Evolutionary conservation across 768 basidiomycete genomes (phyloP).

Genomic region (Termitomyces sp.): DNA sequence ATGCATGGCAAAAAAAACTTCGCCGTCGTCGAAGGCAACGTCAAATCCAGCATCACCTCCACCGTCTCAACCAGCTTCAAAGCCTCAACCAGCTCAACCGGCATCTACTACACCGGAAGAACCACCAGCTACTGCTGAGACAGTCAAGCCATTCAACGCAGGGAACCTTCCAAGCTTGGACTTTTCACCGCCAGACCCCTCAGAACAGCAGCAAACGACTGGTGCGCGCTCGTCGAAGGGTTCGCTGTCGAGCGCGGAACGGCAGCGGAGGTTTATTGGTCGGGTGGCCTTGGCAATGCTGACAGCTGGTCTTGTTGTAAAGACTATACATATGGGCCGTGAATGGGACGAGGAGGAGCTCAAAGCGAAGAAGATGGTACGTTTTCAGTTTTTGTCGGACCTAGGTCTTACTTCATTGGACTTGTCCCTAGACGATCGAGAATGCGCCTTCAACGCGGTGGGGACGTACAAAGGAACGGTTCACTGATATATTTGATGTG

Average conservation of each 20-base stretch:
- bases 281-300: conserved; percentile 50
- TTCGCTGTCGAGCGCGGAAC: conserved; percentile 74
- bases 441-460: conserved; percentile 56
- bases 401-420: background rate
- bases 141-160: conserved; percentile 16
- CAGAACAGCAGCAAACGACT: conserved; percentile 44
- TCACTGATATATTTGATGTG: conserved; percentile 65
- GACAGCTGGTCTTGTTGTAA: conserved; percentile 48
- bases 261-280: conserved; percentile 51
- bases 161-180: conserved; percentile 49
- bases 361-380: conserved; percentile 54
- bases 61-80: conserved; percentile 5
- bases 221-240: conserved; percentile 78
- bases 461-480: conserved; percentile 58
- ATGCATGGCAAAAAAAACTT: conserved; percentile 10
- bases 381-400: conserved; percentile 17
- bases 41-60: background rate
- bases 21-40: background rate
- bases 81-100: conserved; percentile 6
- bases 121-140: conserved; percentile 6
- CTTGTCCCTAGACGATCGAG: conserved; percentile 42
- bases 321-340: conserved; percentile 63
- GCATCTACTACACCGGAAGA: conserved; percentile 11
- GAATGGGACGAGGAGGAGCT: conserved; percentile 77
- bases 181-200: conserved; percentile 51